Evolutionary conservation across 768 basidiomycete species (phyloP).

Genomic region (Agaricus subrufescens): DNA sequence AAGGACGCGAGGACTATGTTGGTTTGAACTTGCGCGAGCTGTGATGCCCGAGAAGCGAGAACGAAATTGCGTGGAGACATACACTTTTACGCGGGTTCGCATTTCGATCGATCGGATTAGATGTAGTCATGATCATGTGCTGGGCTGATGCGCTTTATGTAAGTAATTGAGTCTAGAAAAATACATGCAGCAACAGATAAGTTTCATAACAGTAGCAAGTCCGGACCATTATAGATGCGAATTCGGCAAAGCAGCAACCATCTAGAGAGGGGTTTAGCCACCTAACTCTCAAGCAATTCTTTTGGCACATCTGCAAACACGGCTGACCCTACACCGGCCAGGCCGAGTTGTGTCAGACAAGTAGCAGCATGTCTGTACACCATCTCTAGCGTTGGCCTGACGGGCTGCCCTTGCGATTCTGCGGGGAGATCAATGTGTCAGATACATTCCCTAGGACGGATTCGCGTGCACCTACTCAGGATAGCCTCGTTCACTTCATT

Average conservation of each 20-base stretch:
- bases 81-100: background rate
- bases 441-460: background rate
- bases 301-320: conserved; percentile 77
- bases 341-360: conserved; percentile 65
- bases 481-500: conserved; percentile 81
- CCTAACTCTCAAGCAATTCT: conserved; percentile 55
- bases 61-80: conserved; percentile 48
- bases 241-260: no score
- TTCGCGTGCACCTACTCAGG: conserved; percentile 49
- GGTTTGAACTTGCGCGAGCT: conserved; percentile 89
- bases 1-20: conserved; percentile 70
- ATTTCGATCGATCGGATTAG: background rate
- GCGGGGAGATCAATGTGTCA: conserved; percentile 3
- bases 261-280: background rate
- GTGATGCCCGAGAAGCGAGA: conserved; percentile 82
- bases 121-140: background rate
- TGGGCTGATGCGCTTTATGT: no score
- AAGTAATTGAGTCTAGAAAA: background rate
- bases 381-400: conserved; percentile 67
- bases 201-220: no score
- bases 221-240: no score
- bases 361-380: conserved; percentile 73
- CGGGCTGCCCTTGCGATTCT: conserved; percentile 79
- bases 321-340: conserved; percentile 69
- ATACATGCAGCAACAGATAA: background rate